phyloP scores from a whole-genome alignment of 1,284 basidiomycete genomes.

The Ustilago xerochloae region DNA sequence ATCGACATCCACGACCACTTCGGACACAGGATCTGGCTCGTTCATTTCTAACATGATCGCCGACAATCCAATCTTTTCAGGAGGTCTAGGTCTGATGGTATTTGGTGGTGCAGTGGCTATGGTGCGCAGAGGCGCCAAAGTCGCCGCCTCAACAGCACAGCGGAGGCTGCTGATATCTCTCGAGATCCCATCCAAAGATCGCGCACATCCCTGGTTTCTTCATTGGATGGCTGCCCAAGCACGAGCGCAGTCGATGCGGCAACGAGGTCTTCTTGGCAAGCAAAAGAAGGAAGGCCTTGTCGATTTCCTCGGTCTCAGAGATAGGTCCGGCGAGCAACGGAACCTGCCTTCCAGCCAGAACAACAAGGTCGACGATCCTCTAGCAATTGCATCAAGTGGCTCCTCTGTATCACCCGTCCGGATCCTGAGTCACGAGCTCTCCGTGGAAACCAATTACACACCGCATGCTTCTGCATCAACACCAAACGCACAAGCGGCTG shows the following conservation, averaged over 20 bases:
- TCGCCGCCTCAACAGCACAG: slow-evolving; percentile 81
- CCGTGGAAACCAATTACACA: slow-evolving; percentile 80
- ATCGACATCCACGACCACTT: background rate
- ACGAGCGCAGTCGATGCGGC: slow-evolving; percentile 63
- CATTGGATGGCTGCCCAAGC: slow-evolving; percentile 85
- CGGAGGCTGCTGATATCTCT: slow-evolving; percentile 91
- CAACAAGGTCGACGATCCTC: slow-evolving; percentile 61
- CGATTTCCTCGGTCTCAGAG: slow-evolving; percentile 56
- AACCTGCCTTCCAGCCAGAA: background rate
- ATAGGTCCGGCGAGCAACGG: slow-evolving; percentile 17
- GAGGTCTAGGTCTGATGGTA: slow-evolving; percentile 65
- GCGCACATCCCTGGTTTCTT: slow-evolving; percentile 95
- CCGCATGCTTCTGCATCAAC: slow-evolving; percentile 40
- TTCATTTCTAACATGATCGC: slow-evolving; percentile 42
- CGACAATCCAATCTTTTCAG: slow-evolving; percentile 64
- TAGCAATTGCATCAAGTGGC: slow-evolving; percentile 65
- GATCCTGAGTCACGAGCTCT: slow-evolving; percentile 79
- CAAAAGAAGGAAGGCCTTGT: slow-evolving; percentile 53
- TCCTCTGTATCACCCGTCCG: slow-evolving; percentile 68
- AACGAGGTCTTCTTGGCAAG: slow-evolving; percentile 53
- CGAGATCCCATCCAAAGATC: slow-evolving; percentile 96
- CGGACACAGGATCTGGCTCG: slow-evolving; percentile 7
- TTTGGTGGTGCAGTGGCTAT: slow-evolving; percentile 62
- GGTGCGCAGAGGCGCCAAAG: slow-evolving; percentile 72
- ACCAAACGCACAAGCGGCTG: slow-evolving; percentile 39